A percentile compares a stretch with the other conserved stretches of the same genome.
Conservation (phyloP, 164 flowering plant species). For the Magnolia sinica region DNA sequence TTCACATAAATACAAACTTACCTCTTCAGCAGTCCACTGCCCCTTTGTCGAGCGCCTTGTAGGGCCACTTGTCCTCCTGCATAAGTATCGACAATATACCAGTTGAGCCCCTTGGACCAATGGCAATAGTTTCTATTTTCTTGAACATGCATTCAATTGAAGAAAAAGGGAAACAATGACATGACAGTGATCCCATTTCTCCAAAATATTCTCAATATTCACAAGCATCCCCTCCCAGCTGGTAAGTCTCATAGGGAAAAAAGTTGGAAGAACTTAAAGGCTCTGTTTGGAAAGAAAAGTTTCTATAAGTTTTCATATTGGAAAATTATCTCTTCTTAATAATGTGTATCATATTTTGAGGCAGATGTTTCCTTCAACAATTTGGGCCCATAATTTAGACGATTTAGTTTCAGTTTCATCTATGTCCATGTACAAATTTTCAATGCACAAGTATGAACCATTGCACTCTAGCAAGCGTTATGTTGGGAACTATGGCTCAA, state of each 20-base stretch:
- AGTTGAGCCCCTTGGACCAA: not conserved
- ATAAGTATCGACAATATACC: conserved; percentile 10
- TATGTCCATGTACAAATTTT: too few species aligned
- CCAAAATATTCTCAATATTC: not conserved
- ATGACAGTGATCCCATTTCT: not conserved
- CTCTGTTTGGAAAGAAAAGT: not conserved
- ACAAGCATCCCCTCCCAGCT: not conserved
- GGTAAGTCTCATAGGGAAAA: not conserved
- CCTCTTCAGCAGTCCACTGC: conserved; percentile 98
- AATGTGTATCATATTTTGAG: too few species aligned
- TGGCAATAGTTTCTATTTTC: not conserved
- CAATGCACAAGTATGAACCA: too few species aligned
- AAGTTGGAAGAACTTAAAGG: not conserved
- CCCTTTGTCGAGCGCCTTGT: conserved; percentile 97
- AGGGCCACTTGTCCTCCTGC: conserved; percentile 96
- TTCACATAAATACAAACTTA: conserved; percentile 14
- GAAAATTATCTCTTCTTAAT: too few species aligned
- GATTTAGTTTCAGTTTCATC: too few species aligned
- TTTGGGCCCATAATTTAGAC: too few species aligned
- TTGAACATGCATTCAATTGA: not conserved
- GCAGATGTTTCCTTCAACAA: too few species aligned
- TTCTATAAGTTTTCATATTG: too few species aligned
- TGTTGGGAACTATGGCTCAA: too few species aligned
- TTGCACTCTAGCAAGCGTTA: too few species aligned
- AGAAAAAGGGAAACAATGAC: not conserved